Evolutionary conservation across 179 eudicot genomes (phyloP), one percentile per base, ranked within the genome.

Genomic region (Carnegiea gigantea): DNA sequence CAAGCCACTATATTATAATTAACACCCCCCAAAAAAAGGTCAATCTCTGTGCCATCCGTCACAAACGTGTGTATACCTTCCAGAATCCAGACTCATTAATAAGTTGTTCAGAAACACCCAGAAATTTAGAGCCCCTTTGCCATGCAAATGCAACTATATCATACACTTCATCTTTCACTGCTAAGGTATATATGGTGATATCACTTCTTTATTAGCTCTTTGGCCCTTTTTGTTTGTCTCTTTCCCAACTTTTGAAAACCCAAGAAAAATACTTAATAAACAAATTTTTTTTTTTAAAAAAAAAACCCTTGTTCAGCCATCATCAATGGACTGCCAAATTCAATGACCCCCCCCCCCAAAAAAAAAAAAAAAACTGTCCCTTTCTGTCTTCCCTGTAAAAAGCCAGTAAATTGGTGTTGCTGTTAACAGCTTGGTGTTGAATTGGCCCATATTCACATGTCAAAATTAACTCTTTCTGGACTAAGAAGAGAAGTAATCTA

Each of bases 391-490:
- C 18, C 38, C 38, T 38, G 40, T 21, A 26, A 67, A 62, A 21
- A 67, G 13, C 72, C 40, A 67, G 40, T 26, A 67, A 26, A 30
- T 62, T 62, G 15, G 6, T 54, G 51, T 54, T 78, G 23, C 71
- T 81, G 44, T 75, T 64, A 74, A 51, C 60, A 38, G 40, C 79
- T 65, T 40, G 38, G 59, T 73, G 59, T 51, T 67, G 53, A 43
- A 67, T 59, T 80, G 83, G 86, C 78, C 83, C 81, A 84, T 77
- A 26, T 60, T 78, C 81, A 82, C 85, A 82, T 78, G 85, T 73
- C 21, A 73, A 78, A 48, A 78, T 82, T 78, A 73, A 78, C 81
- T 28, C 74, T 82, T 26, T 78, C 44, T 72, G 51, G 24, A 40
- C 60, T 82, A 51, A 30, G 57, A 67, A 20, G 43, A n/a, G 49